These are phyloP conservation scores for Gastrolobium bilobum DNA, from an alignment of 306 rosid species.

Conservation along the genomic window DNA sequence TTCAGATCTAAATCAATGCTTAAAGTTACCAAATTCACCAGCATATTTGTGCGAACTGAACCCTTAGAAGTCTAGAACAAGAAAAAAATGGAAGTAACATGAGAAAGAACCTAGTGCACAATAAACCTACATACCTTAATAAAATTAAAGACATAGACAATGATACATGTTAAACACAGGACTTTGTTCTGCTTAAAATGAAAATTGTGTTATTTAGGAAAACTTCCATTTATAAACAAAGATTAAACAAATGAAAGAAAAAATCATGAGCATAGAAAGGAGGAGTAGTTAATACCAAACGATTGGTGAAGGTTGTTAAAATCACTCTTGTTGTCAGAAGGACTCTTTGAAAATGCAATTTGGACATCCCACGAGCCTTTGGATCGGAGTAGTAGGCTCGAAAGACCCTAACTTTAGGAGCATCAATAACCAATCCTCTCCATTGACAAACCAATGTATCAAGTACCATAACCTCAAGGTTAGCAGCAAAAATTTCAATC, in stretches of 20 bases:
- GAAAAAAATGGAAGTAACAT: neutral
- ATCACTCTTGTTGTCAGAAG: constrained; percentile 8
- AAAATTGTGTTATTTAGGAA: neutral
- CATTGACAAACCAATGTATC: no score
- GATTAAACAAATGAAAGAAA: neutral
- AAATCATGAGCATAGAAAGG: no score
- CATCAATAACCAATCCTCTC: no score
- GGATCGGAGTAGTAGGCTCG: no score
- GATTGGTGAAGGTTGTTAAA: neutral
- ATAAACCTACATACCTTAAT: neutral
- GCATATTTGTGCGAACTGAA: neutral
- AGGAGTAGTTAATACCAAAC: neutral
- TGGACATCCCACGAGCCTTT: no score
- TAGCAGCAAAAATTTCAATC: no score
- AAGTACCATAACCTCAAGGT: no score
- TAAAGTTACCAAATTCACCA: neutral
- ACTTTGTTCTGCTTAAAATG: no score
- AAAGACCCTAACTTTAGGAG: no score
- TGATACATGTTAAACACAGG: neutral
- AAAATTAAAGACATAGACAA: neutral
- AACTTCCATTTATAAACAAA: neutral
- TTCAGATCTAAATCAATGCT: neutral
- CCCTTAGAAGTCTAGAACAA: neutral
- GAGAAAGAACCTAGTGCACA: neutral
- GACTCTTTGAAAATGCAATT: neutral